These are phyloP conservation scores for Eucalyptus shirleyi DNA, from an alignment of 345 rosid species.

Conservation along the genomic window DNA sequence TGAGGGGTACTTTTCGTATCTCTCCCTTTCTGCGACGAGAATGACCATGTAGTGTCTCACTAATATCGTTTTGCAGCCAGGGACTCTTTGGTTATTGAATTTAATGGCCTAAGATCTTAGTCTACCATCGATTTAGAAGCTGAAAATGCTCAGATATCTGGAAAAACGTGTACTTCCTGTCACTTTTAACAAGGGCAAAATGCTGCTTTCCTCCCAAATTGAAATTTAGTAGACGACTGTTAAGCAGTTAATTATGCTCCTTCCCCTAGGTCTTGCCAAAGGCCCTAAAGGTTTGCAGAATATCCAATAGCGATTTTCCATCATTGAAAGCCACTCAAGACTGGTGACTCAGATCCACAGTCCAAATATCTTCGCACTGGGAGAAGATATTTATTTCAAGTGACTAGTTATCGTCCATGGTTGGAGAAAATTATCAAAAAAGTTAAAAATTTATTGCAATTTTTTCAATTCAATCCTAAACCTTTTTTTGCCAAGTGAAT, in stretches of 20 bases:
- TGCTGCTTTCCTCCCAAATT: background rate
- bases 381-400: background rate
- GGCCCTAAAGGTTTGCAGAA: background rate
- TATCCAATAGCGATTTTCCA: background rate
- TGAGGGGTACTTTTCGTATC: background rate
- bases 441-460: fast-evolving
- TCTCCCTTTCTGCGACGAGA: background rate
- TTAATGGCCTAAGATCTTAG: background rate
- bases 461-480: fast-evolving
- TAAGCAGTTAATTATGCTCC: background rate
- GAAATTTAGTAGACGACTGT: background rate
- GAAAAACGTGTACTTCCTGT: background rate
- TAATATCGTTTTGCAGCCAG: background rate
- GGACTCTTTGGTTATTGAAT: background rate
- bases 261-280: background rate
- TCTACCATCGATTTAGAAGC: background rate
- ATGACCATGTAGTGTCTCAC: background rate
- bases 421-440: too few relatives aligned
- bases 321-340: background rate
- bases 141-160: background rate
- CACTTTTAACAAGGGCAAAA: background rate
- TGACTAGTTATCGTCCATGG: background rate
- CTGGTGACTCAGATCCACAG: background rate
- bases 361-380: background rate
- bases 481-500: fast-evolving